Evolutionary conservation across 2,329 filamentous ascomycete species (phyloP).

Genomic region (Parastagonospora avenae): DNA sequence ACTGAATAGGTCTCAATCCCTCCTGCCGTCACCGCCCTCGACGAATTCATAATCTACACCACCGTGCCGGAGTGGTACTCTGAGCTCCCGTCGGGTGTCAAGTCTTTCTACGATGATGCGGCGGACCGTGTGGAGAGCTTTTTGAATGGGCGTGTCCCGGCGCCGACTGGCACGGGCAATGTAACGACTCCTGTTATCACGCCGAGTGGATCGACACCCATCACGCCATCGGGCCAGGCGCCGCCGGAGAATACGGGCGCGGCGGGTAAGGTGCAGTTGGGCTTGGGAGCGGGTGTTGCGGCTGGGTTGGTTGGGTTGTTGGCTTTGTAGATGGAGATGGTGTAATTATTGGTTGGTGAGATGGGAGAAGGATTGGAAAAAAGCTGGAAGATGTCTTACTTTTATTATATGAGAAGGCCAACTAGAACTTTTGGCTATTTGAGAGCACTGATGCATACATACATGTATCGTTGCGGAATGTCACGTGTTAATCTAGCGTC

Average conservation of each 20-base stretch:
- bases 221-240: background rate
- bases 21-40: background rate
- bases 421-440: too few relatives aligned
- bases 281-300: background rate
- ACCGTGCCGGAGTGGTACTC: background rate
- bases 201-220: background rate
- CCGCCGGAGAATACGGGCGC: background rate
- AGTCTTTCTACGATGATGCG: background rate
- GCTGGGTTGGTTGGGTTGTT: background rate
- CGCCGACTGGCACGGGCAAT: background rate
- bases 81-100: background rate
- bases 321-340: background rate
- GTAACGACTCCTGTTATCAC: background rate
- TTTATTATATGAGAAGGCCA: too few relatives aligned
- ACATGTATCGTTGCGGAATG: too few relatives aligned
- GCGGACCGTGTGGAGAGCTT: background rate
- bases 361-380: too few relatives aligned
- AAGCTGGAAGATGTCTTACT: too few relatives aligned
- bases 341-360: too few relatives aligned
- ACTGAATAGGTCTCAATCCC: background rate
- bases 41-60: slow-evolving; percentile 1
- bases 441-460: too few relatives aligned
- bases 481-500: too few relatives aligned
- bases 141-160: background rate
- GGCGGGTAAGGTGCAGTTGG: background rate